Percentiles rank a stretch among this genome's conserved stretches.
Conservation (phyloP, 2,329 filamentous ascomycete genomes). For the Trematosphaeria pertusa region DNA sequence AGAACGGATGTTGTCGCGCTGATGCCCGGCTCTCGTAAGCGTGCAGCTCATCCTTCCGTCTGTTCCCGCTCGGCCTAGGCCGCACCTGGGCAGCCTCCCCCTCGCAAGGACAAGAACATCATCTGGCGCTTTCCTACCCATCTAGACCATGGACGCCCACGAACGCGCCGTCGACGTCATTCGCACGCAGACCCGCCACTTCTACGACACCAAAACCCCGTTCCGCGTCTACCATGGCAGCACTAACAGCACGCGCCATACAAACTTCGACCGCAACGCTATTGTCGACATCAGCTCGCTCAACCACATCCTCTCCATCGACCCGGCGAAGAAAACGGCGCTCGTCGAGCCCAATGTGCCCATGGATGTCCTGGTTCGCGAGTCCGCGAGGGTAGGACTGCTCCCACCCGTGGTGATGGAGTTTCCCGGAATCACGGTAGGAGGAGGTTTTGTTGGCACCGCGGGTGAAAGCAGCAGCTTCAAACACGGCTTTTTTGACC, state of each 20-base stretch:
- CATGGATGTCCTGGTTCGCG: slow-evolving; percentile 69
- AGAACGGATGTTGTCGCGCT: too few relatives aligned
- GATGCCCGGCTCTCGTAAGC: too few relatives aligned
- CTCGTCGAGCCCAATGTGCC: slow-evolving; percentile 73
- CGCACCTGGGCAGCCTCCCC: neutral
- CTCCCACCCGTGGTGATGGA: slow-evolving; percentile 74
- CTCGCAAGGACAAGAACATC: too few relatives aligned
- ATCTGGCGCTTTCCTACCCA: too few relatives aligned
- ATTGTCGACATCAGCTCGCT: slow-evolving; percentile 71
- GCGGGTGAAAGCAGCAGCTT: slow-evolving; percentile 73
- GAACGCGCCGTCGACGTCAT: slow-evolving; percentile 29
- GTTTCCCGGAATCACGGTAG: slow-evolving; percentile 73
- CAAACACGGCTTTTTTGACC: slow-evolving; percentile 70
- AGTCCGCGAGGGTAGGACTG: slow-evolving; percentile 61
- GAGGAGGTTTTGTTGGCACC: slow-evolving; percentile 71
- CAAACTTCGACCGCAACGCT: slow-evolving; percentile 40
- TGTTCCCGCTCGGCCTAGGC: too few relatives aligned
- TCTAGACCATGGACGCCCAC: slow-evolving; percentile 35
- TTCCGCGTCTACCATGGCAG: slow-evolving; percentile 71
- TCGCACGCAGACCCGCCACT: slow-evolving; percentile 28
- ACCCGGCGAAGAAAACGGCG: slow-evolving; percentile 60
- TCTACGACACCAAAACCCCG: slow-evolving; percentile 32
- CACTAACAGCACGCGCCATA: slow-evolving; percentile 74
- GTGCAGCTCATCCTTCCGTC: too few relatives aligned
- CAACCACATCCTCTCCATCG: slow-evolving; percentile 66